Base-by-base conservation (phyloP, 305 asterid genomes). In the Solanum hybrid region DNA sequence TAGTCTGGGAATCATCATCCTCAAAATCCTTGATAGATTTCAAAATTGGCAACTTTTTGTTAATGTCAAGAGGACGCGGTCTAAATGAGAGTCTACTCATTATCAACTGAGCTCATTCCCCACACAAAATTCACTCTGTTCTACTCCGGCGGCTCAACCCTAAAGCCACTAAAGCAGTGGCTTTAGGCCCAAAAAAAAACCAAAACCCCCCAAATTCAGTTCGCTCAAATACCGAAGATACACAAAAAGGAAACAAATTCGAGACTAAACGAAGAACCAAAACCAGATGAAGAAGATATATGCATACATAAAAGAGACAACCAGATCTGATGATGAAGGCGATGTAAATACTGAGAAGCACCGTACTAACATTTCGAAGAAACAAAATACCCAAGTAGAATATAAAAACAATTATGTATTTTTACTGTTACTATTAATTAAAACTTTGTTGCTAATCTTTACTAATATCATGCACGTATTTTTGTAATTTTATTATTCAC, bases 61-160 rank as follows among this genome's bases (percentile, higher is more conserved):
- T 94, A 90, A 98, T 92, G 93, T 98, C 99, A 74, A 98, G 98
- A 39, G 99, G 99, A 69, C 99, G 97, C 90, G 99, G 99, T 96
- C 99, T 96, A 92, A 98, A 92, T 85, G 99, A 98, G 90, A 97
- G 96, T 93, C 99, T 96, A 94, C 97, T 98, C 99, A 98, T 98
- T 92, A 89, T 90, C 92, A 83, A 57, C 46, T 57, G 12, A 85
- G 88, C 77, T 85, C 88, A 85, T 57, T 85, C 76, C 39, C 10
- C 31, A 33, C 51, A 57, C 61, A 85, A 20, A 57, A 57, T 31
- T 84, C 74, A 46, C 46, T 33, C 31, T 20, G 24, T 57, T 57
- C 88, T 20, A 57, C 76, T 64, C 13, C 74, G 28, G 74, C 74
- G 74, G 28, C 74, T 64, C 13, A 64, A 64, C 74, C 74, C 74